phyloP scores from a whole-genome alignment of 164 flowering plant genomes.

The Pachysandra terminalis region DNA sequence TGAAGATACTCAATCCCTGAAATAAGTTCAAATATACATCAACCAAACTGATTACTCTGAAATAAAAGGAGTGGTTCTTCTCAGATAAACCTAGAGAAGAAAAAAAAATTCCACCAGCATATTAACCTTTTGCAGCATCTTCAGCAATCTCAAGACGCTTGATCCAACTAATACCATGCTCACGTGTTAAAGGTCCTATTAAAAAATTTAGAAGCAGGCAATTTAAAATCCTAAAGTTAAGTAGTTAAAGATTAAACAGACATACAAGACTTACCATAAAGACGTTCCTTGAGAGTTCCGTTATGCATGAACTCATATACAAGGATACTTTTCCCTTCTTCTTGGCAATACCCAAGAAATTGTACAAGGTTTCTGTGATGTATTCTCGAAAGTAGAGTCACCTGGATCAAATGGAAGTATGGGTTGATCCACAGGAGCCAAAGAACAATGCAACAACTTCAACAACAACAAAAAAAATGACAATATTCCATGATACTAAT shows the following conservation, averaged over 20 bases:
- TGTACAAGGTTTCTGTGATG: conserved; percentile 96
- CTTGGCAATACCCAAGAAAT: conserved; percentile 96
- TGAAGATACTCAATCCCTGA: conserved; percentile 96
- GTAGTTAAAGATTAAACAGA: background rate
- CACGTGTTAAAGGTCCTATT: conserved; percentile 61
- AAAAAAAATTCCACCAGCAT: background rate
- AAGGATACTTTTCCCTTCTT: conserved; percentile 80
- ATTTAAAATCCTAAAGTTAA: conserved; percentile 9
- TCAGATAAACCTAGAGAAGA: background rate
- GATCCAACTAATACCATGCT: conserved; percentile 66
- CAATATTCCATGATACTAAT: background rate
- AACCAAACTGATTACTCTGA: background rate
- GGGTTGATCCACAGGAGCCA: background rate
- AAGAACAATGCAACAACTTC: background rate
- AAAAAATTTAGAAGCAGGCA: conserved; percentile 7
- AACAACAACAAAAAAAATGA: background rate
- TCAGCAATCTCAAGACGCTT: conserved; percentile 98
- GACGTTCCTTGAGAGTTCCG: conserved; percentile 97
- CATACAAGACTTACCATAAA: conserved; percentile 55
- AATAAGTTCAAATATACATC: conserved; percentile 14
- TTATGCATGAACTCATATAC: conserved; percentile 97
- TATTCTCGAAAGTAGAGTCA: conserved; percentile 91
- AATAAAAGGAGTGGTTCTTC: background rate
- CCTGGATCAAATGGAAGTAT: conserved; percentile 40
- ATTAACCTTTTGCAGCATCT: conserved; percentile 92